Evolutionary conservation across 306 rosid genomes (phyloP), one percentile per base, ranked within the genome.

Genomic region (Cucumis sativus): DNA sequence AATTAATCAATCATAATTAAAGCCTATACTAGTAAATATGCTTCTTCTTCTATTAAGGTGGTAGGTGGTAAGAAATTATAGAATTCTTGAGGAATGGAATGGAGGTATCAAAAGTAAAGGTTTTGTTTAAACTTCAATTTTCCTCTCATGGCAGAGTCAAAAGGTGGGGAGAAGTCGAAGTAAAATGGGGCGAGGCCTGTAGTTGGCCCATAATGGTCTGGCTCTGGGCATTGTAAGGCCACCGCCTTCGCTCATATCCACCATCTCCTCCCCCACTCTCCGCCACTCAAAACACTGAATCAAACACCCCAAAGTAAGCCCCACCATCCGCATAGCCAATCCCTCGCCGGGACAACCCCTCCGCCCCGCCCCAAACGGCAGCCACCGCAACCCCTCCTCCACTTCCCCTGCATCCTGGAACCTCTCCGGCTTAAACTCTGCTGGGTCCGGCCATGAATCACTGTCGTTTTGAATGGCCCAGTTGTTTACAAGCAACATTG

Each of bases 401-500:
- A 67, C 78, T 14, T 20, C 40, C 23, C 59, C 79, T 20, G 47
- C 67, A 69, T 1, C 15, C 16, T 16, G n/a, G 57, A 87, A 85
- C 65, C 93, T 87, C 63, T 85, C 88, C 5, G 91, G 93, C 76
- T 52, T 66, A 40, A 83, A 83, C 30, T 30, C 37, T 8, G 13
- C 66, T 2, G 89, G 85, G 2, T 89, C 82, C 6, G 2, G 52
- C 90, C 87, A 86, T 17, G 59, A 6, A 9, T 35, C 61, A 1
- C 84, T 39, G 23, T 88, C 86, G 2, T 85, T 78, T 1, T 88
- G 92, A 25, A 86, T 30, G 52, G 81, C 84, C 92, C 89, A 88
- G 45, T 70, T 13, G 23, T 84, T 88, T 18, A 79, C 80, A 10
- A 88, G 15, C 37, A 88, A 43, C 79, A 76, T 81, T 30, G 92